Evolutionary conservation across 139 green algal genomes (phyloP).

Genomic region (Mychonastes homosphaera): DNA sequence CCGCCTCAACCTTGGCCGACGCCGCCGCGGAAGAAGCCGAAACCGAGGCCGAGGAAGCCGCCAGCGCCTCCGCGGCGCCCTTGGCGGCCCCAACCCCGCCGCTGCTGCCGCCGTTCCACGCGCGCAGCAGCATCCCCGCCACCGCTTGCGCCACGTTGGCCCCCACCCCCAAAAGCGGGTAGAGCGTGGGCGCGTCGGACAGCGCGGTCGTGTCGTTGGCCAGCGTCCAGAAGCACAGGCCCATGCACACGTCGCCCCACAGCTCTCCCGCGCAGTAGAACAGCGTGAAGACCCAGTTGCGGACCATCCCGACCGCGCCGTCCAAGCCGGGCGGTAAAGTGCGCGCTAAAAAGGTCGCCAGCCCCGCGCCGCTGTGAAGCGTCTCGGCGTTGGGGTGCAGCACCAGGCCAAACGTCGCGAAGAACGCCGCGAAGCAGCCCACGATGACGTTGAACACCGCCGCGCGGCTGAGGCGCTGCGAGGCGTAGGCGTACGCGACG

Average conservation of each 20-base stretch:
- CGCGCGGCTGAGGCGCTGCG: slow-evolving; percentile 42
- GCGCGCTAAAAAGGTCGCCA: background rate
- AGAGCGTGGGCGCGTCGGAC: slow-evolving; percentile 76
- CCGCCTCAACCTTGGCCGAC: too few species aligned
- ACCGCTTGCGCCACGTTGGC: slow-evolving; percentile 85
- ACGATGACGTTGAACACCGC: slow-evolving; percentile 85
- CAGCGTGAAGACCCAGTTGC: slow-evolving; percentile 91
- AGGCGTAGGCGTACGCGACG: slow-evolving; percentile 50
- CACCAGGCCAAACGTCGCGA: slow-evolving; percentile 61
- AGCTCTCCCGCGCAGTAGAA: slow-evolving; percentile 87
- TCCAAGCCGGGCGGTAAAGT: slow-evolving; percentile 43
- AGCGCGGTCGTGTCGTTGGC: slow-evolving; percentile 90
- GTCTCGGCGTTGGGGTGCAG: slow-evolving; percentile 70
- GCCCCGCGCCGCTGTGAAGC: slow-evolving; percentile 41
- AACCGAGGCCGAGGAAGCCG: too few species aligned
- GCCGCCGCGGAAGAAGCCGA: too few species aligned
- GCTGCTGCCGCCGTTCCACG: background rate
- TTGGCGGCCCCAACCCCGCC: too few species aligned
- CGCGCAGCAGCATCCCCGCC: slow-evolving; percentile 41
- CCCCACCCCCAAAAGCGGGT: slow-evolving; percentile 93
- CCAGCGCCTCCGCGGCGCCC: too few species aligned
- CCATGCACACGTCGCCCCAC: slow-evolving; percentile 75
- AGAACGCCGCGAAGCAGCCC: slow-evolving; percentile 67
- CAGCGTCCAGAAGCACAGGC: slow-evolving; percentile 73
- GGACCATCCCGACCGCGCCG: slow-evolving; percentile 69